These are phyloP conservation scores for Vaccinium darrowii DNA, from an alignment of 148 eudicot species.

Conservation along the genomic window DNA sequence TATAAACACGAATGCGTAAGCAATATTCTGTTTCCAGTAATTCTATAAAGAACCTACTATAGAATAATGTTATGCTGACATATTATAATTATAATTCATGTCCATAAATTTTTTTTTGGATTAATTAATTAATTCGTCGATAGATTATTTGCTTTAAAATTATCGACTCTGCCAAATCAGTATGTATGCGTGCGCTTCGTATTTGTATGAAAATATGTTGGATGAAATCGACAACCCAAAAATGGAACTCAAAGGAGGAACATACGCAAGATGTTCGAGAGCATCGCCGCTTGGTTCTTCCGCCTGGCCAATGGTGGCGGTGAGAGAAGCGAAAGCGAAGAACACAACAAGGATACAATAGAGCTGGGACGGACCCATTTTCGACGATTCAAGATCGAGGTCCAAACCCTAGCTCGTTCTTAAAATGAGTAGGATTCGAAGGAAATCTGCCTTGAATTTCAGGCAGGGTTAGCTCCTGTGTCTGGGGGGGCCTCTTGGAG, in stretches of 20 bases:
- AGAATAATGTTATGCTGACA: not conserved
- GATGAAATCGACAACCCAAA: not conserved
- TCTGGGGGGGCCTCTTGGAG: not conserved
- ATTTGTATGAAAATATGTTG: not conserved
- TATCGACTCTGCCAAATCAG: not conserved
- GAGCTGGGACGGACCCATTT: not conserved
- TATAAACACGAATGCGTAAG: too few relatives aligned
- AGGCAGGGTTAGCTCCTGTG: not conserved
- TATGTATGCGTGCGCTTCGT: not conserved
- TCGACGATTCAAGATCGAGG: not conserved
- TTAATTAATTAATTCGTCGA: not conserved
- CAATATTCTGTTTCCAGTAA: too few relatives aligned
- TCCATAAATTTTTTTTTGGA: too few relatives aligned
- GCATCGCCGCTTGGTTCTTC: not conserved
- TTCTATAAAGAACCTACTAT: too few relatives aligned
- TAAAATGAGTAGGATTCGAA: not conserved
- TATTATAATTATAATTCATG: too few relatives aligned
- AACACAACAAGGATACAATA: not conserved
- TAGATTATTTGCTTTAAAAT: not conserved
- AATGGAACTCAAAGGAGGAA: not conserved
- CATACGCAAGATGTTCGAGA: not conserved
- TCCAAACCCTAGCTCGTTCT: not conserved
- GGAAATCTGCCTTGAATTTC: not conserved
- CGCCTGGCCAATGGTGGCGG: slow-evolving; percentile 10
- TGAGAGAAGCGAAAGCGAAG: not conserved